Base-by-base conservation (phyloP, 73 alveolate genomes). In the Blepharisma stoltei region DNA sequence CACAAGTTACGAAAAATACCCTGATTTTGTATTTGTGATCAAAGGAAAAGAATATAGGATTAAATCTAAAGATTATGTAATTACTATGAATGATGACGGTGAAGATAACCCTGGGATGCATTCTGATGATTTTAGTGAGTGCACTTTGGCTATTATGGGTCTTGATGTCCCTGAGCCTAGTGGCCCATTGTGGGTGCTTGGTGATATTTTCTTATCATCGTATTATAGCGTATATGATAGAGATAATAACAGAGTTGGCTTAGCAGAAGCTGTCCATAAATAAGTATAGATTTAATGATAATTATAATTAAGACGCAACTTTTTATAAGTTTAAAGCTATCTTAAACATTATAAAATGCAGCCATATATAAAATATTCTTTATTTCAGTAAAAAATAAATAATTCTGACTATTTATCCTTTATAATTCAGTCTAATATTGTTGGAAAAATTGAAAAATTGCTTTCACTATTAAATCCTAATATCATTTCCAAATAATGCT, bases 171-270 rank as follows among this genome's bases (percentile, higher is more conserved):
- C 80, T 46, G 54, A 14, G 4, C 86, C 86, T 6, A 71, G 52
- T 68, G 86, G 86, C 7, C 79, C 79, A 37, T 53, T 69, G 11
- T 69, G 79, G 79, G 60, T 69, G 3, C 38, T 69, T n/a, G 96
- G 96, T 25, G 96, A 89, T 67, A 87, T 84, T 27, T 86, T 89
- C 76, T 83, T 89, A 81, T 60, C 83, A 67, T 60, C 67, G 44
- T 87, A 18, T 55, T 89, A 89, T 70, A 67, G 90, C 8, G 88
- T 89, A 14, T 89, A 79, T 68, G 91, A 89, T 73, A 89, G 94
- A 87, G 94, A 89, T 37, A 70, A 86, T 53, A 85, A 81, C 49
- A 82, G 82, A 60, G 93, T 89, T 27, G 94, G 96, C 65, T 71
- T 89, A 66, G 96, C 96, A 14, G 67, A 79, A 65, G 84, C 90